Conservation (phyloP, 2,329 filamentous ascomycete species). For the Talaromyces sp. region DNA sequence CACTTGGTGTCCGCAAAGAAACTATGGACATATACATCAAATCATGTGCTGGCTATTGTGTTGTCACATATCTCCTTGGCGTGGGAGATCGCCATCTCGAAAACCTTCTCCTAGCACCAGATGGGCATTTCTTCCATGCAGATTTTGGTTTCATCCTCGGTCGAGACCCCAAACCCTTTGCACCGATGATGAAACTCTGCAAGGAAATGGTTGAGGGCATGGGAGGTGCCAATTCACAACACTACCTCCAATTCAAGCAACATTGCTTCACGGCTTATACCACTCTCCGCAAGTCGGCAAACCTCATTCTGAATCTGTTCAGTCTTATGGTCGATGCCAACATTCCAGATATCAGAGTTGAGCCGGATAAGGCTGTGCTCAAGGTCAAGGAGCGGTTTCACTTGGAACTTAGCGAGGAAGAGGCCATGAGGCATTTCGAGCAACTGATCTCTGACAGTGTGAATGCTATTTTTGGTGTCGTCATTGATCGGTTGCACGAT, state of each 20-base stretch:
- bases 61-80: conserved; percentile 95
- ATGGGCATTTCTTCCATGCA: conserved; percentile 95
- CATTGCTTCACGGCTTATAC: conserved; percentile 96
- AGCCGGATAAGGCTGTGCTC: conserved; percentile 88
- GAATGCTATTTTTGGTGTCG: conserved; percentile 84
- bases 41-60: conserved; percentile 95
- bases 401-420: conserved; percentile 85
- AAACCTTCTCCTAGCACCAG: conserved; percentile 85
- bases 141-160: conserved; percentile 98
- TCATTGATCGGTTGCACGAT: conserved; percentile 93
- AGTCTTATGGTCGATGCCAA: conserved; percentile 97
- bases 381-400: conserved; percentile 96
- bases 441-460: conserved; percentile 87
- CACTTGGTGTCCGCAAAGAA: conserved; percentile 84
- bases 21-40: conserved; percentile 93
- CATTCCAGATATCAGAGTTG: conserved; percentile 89
- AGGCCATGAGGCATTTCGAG: conserved; percentile 84
- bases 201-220: conserved; percentile 99
- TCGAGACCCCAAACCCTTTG: conserved; percentile 94
- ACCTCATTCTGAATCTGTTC: conserved; percentile 91
- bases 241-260: conserved; percentile 87
- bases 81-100: conserved; percentile 95
- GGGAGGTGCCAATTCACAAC: conserved; percentile 77
- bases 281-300: conserved; percentile 82
- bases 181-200: conserved; percentile 92